phyloP scores from a whole-genome alignment of 1,284 basidiomycete genomes.

The Peniophora sp. region DNA sequence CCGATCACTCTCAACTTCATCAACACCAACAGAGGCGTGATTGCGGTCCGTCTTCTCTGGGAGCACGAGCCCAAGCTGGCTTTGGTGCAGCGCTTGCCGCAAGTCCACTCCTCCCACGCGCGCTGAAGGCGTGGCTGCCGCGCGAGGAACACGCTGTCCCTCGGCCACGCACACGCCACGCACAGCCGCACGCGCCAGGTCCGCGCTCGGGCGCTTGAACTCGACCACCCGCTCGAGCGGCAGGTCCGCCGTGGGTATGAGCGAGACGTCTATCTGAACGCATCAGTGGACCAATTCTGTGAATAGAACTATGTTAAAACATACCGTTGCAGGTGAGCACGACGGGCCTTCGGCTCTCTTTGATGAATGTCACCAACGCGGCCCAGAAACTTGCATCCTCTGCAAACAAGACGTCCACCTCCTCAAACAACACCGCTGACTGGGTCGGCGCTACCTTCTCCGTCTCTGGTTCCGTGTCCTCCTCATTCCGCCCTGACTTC shows the following conservation, averaged over 20 bases:
- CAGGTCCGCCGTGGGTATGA: conserved; percentile 65
- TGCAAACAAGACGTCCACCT: conserved; percentile 89
- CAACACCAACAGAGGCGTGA: too few species aligned
- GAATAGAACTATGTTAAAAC: conserved; percentile 19
- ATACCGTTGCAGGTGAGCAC: conserved; percentile 90
- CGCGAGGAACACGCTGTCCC: conserved; percentile 34
- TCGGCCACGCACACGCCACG: conserved; percentile 57
- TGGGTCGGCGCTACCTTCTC: conserved; percentile 32
- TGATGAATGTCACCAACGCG: conserved; percentile 73
- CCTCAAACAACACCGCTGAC: conserved; percentile 91
- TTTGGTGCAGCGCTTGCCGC: conserved; percentile 12
- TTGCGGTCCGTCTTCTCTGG: too few species aligned
- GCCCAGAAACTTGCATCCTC: conserved; percentile 93
- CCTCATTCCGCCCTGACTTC: not conserved
- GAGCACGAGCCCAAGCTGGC: conserved; percentile 8
- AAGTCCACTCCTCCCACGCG: conserved; percentile 7
- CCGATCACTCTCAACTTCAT: too few species aligned
- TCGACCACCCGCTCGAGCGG: conserved; percentile 71
- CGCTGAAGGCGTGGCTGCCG: conserved; percentile 11
- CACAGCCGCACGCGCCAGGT: conserved; percentile 67
- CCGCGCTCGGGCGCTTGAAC: conserved; percentile 54
- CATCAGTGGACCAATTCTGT: conserved; percentile 4
- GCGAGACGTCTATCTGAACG: conserved; percentile 48
- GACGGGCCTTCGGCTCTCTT: conserved; percentile 77
- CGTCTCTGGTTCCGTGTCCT: not conserved